Base-by-base conservation (phyloP, 352 stramenopile species). In the Phytophthora citrophthora region DNA sequence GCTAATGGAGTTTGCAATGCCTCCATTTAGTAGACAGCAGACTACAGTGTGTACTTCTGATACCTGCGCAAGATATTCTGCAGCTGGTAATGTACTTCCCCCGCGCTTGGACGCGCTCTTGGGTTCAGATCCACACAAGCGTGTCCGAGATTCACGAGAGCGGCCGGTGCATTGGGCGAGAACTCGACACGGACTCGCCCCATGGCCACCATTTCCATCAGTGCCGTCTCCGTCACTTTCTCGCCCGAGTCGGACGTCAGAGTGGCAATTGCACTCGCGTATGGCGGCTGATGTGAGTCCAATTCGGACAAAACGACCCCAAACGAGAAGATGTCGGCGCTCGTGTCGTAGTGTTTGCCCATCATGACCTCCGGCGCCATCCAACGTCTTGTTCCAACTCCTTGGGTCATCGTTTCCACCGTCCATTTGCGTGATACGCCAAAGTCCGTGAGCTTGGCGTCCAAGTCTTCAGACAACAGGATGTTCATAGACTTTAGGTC, bases 401-500 rank as follows among this genome's bases (percentile, higher is more conserved):
- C 76, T 2, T 60, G 63, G 1, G 75, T 85, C 78, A 88, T 85
- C 0, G 75, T 89, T 40, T 83, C 71, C 39, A 53, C 57, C 26
- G 68, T 71, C 39, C 61, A 68, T 36, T 72, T 69, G 6, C 78
- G 62, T 4, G 75, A 77, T 2, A 83, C 68, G 23, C 81, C 81
- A 64, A 90, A 90, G 58, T 86, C 77, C 8, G 76, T 79, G 61
- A 90, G 38, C 32, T 90, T 90, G 20, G 81, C 73, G 12, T 76
- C 44, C 32, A 61, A 62, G 2, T 69, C 32, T 0, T 43, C 36
- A 5, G 66, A 56, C 13, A 90, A 48, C 8, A 90, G 54, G 24
- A 90, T 73, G 53, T 88, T 90, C 58, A 76, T 79, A 1, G 81
- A 88, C 54, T 88, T 90, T 44, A 90, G 61, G 38, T 90, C 76